A percentile compares a stretch with the other conserved stretches of the same genome.
Evolutionary conservation across 371 early-diverging fungal genomes (phyloP).

Genomic region (Blakeslea trispora): DNA sequence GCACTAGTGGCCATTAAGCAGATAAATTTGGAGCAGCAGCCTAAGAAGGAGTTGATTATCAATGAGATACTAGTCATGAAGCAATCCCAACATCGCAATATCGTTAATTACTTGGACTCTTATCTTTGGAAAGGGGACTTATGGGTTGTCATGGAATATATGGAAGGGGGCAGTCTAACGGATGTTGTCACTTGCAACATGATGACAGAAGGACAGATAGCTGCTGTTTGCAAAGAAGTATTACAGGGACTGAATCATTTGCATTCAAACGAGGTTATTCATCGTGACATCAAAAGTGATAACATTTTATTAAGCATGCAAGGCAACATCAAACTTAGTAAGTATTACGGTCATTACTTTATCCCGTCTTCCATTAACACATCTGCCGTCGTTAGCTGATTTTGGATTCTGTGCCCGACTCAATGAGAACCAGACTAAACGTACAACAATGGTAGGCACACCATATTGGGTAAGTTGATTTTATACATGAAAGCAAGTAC

Average conservation of each 20-base stretch:
- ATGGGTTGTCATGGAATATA: conserved; percentile 85
- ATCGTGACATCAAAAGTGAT: conserved; percentile 90
- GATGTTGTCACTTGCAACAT: conserved; percentile 71
- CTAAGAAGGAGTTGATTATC: conserved; percentile 84
- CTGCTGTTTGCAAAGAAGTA: conserved; percentile 73
- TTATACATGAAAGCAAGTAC: background rate
- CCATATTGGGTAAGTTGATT: conserved; percentile 60
- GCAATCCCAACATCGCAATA: conserved; percentile 67
- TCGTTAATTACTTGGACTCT: conserved; percentile 80
- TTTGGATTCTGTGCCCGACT: conserved; percentile 88
- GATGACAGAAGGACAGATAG: conserved; percentile 86
- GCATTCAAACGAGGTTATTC: conserved; percentile 82
- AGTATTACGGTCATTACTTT: conserved; percentile 7
- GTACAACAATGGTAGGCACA: conserved; percentile 81
- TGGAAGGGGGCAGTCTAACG: conserved; percentile 82
- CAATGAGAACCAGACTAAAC: conserved; percentile 59
- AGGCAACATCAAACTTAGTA: conserved; percentile 77
- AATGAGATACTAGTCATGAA: conserved; percentile 83
- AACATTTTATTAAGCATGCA: conserved; percentile 74
- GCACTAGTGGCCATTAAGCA: conserved; percentile 78
- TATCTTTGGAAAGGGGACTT: conserved; percentile 71
- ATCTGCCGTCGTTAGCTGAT: conserved; percentile 48
- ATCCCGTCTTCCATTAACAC: no score
- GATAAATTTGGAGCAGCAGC: conserved; percentile 83
- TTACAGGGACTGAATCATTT: conserved; percentile 42